Evolutionary conservation across 371 early-diverging fungal species (phyloP).

Genomic region (Mucor indicus): DNA sequence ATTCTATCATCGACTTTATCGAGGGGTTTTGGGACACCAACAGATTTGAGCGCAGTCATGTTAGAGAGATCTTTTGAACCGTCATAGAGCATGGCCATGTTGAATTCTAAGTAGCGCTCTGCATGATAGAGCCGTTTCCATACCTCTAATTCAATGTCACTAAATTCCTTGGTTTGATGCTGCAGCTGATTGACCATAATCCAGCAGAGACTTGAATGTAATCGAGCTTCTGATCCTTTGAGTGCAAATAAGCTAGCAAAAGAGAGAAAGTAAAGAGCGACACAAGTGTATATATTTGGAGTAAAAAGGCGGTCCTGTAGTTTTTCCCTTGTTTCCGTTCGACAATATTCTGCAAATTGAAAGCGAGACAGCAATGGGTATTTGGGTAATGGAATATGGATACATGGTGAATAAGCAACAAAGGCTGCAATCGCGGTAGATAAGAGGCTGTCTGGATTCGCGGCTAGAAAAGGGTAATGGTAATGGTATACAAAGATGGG

Average conservation of each 20-base stretch:
- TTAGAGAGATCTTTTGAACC: slow-evolving; percentile 11
- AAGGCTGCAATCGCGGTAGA: slow-evolving; percentile 16
- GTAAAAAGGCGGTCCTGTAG: slow-evolving; percentile 29
- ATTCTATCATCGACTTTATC: slow-evolving; percentile 7
- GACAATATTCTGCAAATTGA: slow-evolving; percentile 16
- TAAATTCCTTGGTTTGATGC: slow-evolving; percentile 9
- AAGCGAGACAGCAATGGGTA: too few species aligned
- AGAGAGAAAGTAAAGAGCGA: slow-evolving; percentile 15
- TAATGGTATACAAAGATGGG: too few species aligned
- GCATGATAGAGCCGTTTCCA: slow-evolving; percentile 31
- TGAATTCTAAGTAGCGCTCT: slow-evolving; percentile 25
- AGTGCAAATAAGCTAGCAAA: slow-evolving; percentile 5
- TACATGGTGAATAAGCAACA: slow-evolving; percentile 19
- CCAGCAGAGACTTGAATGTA: slow-evolving; percentile 31
- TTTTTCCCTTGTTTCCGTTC: slow-evolving; percentile 9
- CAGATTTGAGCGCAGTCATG: slow-evolving; percentile 11
- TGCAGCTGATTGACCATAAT: slow-evolving; percentile 23
- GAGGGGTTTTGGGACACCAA: slow-evolving; percentile 21
- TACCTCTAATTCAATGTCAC: slow-evolving; percentile 13
- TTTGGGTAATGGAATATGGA: slow-evolving; percentile 15
- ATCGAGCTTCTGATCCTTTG: slow-evolving; percentile 22
- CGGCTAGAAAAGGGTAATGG: too few species aligned
- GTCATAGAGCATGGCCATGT: slow-evolving; percentile 21
- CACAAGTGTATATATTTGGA: slow-evolving; percentile 10
- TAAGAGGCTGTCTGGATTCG: too few species aligned